Evolutionary conservation across 164 flowering plant genomes (phyloP).

Genomic region (Kalanchoe fedtschenkoi): DNA sequence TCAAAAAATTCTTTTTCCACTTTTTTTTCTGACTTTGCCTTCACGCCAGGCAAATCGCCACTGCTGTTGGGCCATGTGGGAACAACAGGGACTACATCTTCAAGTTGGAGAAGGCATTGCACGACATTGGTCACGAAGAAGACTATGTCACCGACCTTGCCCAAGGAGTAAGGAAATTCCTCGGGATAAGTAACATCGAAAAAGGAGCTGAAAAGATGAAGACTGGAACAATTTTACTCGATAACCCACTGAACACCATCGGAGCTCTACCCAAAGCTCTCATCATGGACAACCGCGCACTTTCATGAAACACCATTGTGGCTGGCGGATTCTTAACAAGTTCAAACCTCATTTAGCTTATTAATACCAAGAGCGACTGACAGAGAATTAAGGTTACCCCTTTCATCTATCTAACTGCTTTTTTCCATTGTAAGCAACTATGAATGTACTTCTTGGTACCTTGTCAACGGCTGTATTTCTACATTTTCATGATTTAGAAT

Average conservation of each 20-base stretch:
- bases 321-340: background rate
- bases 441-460: too few species aligned
- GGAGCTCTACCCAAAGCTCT: conserved; percentile 2
- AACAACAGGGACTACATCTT: conserved; percentile 90
- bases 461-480: too few species aligned
- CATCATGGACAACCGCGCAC: background rate
- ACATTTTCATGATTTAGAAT: too few species aligned
- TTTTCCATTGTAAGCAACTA: too few species aligned
- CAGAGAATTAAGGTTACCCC: background rate
- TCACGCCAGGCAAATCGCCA: conserved; percentile 70
- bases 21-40: background rate
- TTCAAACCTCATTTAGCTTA: background rate
- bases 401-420: background rate
- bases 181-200: conserved; percentile 11
- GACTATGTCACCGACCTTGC: conserved; percentile 76
- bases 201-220: conserved; percentile 5
- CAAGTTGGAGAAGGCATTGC: conserved; percentile 74
- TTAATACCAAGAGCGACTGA: background rate
- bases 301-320: background rate
- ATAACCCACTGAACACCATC: background rate
- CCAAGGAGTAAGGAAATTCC: conserved; percentile 78
- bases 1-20: background rate
- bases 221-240: background rate
- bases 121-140: conserved; percentile 76
- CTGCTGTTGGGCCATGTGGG: conserved; percentile 89